Conservation (phyloP, 495 filamentous ascomycete genomes). For the Penicillium alfredii region DNA sequence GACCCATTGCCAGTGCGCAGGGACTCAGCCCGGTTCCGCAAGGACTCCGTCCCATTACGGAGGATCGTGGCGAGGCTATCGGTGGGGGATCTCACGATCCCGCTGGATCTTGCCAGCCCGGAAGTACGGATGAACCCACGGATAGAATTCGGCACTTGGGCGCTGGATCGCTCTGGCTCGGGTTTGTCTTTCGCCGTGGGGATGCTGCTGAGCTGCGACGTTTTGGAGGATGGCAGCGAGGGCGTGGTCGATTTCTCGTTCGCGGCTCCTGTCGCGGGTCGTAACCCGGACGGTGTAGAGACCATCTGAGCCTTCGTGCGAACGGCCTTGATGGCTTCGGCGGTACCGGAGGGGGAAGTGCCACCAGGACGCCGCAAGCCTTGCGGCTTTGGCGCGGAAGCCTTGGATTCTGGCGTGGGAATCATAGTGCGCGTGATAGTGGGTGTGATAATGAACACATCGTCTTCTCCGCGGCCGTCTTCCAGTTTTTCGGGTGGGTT, state of each 20-base stretch:
- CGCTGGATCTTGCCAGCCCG: slow-evolving; percentile 24
- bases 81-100: slow-evolving; percentile 26
- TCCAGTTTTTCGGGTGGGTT: slow-evolving; percentile 12
- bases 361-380: slow-evolving; percentile 24
- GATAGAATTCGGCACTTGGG: slow-evolving; percentile 22
- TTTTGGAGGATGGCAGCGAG: slow-evolving; percentile 19
- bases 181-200: slow-evolving; percentile 7
- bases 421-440: slow-evolving; percentile 41
- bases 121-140: slow-evolving; percentile 42
- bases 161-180: slow-evolving; percentile 6
- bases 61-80: slow-evolving; percentile 22
- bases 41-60: slow-evolving; percentile 21
- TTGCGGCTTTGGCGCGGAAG: slow-evolving; percentile 12
- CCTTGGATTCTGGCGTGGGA: slow-evolving; percentile 18
- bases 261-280: slow-evolving; percentile 22
- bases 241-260: slow-evolving; percentile 22
- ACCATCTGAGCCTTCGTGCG: slow-evolving; percentile 27
- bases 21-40: slow-evolving; percentile 19
- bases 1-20: slow-evolving; percentile 16
- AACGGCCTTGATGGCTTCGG: slow-evolving; percentile 28
- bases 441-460: slow-evolving; percentile 48
- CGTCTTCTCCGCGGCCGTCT: slow-evolving; percentile 23
- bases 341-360: slow-evolving; percentile 17
- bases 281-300: slow-evolving; percentile 29
- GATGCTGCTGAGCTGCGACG: slow-evolving; percentile 6